Conservation (phyloP, 805 yeast species). For the Yamadazyma tumulicola region DNA sequence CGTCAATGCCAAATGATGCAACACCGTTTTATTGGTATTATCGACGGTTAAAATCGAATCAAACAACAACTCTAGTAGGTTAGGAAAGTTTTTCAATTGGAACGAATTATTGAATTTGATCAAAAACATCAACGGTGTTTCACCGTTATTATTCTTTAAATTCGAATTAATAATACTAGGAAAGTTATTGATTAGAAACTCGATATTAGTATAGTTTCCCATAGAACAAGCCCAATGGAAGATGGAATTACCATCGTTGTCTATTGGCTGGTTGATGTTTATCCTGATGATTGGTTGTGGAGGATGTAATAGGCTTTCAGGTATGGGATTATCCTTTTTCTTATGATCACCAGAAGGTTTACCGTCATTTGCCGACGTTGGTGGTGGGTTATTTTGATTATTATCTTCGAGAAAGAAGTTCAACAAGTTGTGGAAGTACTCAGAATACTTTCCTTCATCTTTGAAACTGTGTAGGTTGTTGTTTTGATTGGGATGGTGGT, state of each 20-base stretch:
- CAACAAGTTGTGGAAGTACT: constrained; percentile 43
- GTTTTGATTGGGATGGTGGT: constrained; percentile 29
- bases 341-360: constrained; percentile 6
- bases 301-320: constrained; percentile 46
- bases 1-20: constrained; percentile 38
- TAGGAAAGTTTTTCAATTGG: constrained; percentile 35
- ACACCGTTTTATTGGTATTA: constrained; percentile 36
- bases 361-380: neutral
- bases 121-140: constrained; percentile 65
- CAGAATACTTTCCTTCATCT: constrained; percentile 27
- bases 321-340: constrained; percentile 18
- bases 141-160: constrained; percentile 78
- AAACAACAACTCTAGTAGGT: constrained; percentile 29
- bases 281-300: constrained; percentile 55
- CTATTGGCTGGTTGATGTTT: constrained; percentile 80
- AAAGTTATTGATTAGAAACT: constrained; percentile 57
- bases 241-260: constrained; percentile 89
- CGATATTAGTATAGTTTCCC: constrained; percentile 71
- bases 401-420: constrained; percentile 51
- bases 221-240: constrained; percentile 95
- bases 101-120: constrained; percentile 39
- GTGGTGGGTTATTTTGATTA: constrained; percentile 1
- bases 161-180: constrained; percentile 63
- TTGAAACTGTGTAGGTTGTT: constrained; percentile 15
- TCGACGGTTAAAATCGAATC: constrained; percentile 38